Evolutionary conservation across 495 filamentous ascomycete species (phyloP).

Genomic region (Bathelium albidoporum): DNA sequence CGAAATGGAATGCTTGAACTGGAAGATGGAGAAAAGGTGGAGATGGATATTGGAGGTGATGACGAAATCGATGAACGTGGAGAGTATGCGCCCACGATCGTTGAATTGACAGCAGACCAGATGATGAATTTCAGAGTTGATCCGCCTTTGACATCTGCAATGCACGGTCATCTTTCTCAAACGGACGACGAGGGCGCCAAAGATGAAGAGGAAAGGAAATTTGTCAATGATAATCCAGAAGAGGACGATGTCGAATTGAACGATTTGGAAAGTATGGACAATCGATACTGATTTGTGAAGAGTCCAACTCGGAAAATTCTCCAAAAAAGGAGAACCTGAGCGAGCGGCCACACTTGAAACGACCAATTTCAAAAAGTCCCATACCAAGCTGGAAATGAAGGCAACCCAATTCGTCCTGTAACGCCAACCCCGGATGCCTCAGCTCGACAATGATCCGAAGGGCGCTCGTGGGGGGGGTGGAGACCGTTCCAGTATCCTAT

Average conservation of each 20-base stretch:
- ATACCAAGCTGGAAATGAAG: background rate
- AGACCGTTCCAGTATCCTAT: background rate
- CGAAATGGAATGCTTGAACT: slow-evolving; percentile 56
- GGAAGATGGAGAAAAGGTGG: slow-evolving; percentile 69
- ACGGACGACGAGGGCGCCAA: slow-evolving; percentile 2
- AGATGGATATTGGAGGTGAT: slow-evolving; percentile 62
- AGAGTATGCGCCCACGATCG: slow-evolving; percentile 76
- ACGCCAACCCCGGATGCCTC: background rate
- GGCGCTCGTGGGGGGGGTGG: background rate
- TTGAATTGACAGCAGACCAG: slow-evolving; percentile 47
- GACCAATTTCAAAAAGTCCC: background rate
- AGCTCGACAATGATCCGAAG: background rate
- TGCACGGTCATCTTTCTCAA: slow-evolving; percentile 6
- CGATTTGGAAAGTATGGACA: slow-evolving; percentile 32
- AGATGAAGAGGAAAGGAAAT: slow-evolving; percentile 5
- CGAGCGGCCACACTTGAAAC: background rate
- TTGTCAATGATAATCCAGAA: too few relatives aligned
- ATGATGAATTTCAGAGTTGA: slow-evolving; percentile 15
- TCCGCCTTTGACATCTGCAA: background rate
- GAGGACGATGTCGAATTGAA: background rate
- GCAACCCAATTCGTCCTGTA: background rate
- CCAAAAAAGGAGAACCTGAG: background rate
- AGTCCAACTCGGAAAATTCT: background rate
- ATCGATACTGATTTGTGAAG: slow-evolving; percentile 21
- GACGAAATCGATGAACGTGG: slow-evolving; percentile 78